Evolutionary conservation across 805 yeast species (phyloP), one percentile per base, ranked within the genome.

Genomic region (Cyberlindnera amylophila): DNA sequence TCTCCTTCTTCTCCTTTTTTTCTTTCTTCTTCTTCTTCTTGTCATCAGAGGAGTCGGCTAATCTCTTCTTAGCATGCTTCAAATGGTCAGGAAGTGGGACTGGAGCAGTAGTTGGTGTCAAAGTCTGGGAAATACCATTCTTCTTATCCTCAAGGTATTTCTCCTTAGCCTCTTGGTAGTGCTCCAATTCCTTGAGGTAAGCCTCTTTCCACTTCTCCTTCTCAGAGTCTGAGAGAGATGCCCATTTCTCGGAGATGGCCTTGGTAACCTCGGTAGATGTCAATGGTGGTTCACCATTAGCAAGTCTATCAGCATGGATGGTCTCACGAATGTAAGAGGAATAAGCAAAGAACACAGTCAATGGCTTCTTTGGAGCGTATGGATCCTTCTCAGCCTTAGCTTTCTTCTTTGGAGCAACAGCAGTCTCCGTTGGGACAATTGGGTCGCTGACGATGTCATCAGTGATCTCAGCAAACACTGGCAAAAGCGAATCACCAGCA

Each of bases 331-430:
- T 76, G 51, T 78, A 80, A 51, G 84, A 81, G 40, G 87, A 80
- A 65, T 80, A 91, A 32, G 81, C 75, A 63, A 91, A 86, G 69
- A 81, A 90, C 34, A 86, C 84, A 17, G 96, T 89, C 58, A 87
- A 71, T 13, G 99, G 98, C 58, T 89, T 89, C 72, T 86, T 88
- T 46, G 99, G 99, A 34, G 96, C 96, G 57, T 86, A 82, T 39
- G 97, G 97, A 65, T 91, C 98, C 54, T 75, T 78, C 65, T 77
- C 82, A 44, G 63, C 64, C 52, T 69, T 71, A 9, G 24, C 24
- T 62, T 71, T 71, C 65, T 67, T 70, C 48, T 62, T 52, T 17
- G 58, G 53, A 21, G 46, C 44, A 17, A 26, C 50, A 19, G 35
- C 41, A 15, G 34, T 41, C 11, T 34, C 37, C 3, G 36, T 32